Base-by-base conservation (phyloP, 2,329 filamentous ascomycete species). In the Beauveria australis region DNA sequence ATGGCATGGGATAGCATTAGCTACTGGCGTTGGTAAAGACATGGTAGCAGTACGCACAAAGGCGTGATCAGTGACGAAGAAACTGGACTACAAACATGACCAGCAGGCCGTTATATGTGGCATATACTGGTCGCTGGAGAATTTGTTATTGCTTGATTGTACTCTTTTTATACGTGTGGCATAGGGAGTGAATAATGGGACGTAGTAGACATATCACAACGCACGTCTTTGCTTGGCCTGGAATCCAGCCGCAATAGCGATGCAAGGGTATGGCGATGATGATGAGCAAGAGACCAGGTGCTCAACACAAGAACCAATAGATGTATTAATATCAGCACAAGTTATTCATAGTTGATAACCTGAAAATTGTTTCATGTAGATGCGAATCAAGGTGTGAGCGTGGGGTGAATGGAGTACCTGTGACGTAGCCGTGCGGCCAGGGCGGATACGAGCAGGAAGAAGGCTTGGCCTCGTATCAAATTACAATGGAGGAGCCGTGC, bases 1-100 rank as follows among this genome's bases (percentile, higher is more conserved):
- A 61, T 44, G 62, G 65, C 65, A 64, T 62, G 47, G 44, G 62
- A 55, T 58, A 60, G 58, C 58, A 60, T 60, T 48, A 54, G 40
- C 49, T 57, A 55, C 57, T 30, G 62, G 53, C 61, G 58, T 61
- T 61, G 59, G 33, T 60, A 59, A 52, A 53, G 33, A 60, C 33
- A 37, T 44, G 22, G 47, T 43, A 33, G n/a, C 47, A 37, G 44
- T 19, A 33, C 26, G 40, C 44, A 24, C 5, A 30, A 26, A 24
- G 26, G 37, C 8, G 40, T 26, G 40, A 30, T 43, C 37, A 24
- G n/a, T 30, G 43, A 14, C 28, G 44, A 48, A 10, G 30, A 14
- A 37, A 51, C 46, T 47, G 37, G 37, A 24, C 33, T 51, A 53
- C 41, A 43, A 49, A 40, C 41, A 53, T 16, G 47, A 18, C 47